A percentile compares a stretch with the other conserved stretches of the same genome.
These are phyloP conservation scores for Cymbopogon flexuosus DNA, from an alignment of 202 grass and related monocot species.

Conservation along the genomic window DNA sequence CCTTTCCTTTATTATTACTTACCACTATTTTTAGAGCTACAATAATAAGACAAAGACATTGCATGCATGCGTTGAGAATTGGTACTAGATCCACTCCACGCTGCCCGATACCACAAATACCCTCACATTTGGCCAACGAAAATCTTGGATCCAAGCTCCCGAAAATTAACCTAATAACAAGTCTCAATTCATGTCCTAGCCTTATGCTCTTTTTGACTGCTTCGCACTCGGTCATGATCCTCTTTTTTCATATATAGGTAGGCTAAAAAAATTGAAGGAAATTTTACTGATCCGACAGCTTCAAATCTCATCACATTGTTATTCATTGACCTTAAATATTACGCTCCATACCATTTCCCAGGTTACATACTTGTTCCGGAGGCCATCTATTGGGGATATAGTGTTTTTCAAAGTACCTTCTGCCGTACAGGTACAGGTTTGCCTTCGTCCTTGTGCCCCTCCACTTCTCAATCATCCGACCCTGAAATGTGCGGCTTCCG, in stretches of 20 bases:
- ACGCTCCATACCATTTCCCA: not conserved
- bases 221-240: too few relatives aligned
- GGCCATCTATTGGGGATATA: constrained; percentile 44
- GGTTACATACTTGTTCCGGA: constrained; percentile 51
- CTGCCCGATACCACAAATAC: not conserved
- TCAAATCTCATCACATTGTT: not conserved
- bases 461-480: too few relatives aligned
- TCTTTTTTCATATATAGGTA: too few relatives aligned
- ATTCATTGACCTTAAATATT: not conserved
- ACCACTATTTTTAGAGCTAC: not conserved
- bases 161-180: not conserved
- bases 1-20: too few relatives aligned
- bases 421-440: constrained; percentile 39
- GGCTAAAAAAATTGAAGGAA: too few relatives aligned
- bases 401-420: constrained; percentile 45
- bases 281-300: not conserved
- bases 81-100: not conserved
- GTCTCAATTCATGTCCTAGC: not conserved
- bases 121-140: not conserved
- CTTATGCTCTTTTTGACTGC: not conserved
- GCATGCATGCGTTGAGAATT: not conserved
- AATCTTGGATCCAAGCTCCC: not conserved
- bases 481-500: not conserved
- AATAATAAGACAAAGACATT: not conserved
- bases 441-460: not conserved